These are phyloP conservation scores for Solanum chiquidenum DNA, from an alignment of 257 asterid species.

Conservation along the genomic window DNA sequence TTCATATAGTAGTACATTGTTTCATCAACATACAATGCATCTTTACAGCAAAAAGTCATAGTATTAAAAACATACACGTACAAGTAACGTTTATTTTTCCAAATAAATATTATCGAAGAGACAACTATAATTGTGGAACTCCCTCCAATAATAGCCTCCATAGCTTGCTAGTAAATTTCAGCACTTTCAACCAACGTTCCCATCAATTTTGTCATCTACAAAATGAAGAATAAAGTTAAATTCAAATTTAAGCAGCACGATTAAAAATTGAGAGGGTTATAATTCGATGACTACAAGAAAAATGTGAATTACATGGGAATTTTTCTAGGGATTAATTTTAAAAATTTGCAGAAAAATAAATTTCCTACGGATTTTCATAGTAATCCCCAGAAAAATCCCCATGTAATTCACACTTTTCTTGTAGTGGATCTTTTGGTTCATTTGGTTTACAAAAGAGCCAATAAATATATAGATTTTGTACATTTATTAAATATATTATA, in stretches of 20 bases:
- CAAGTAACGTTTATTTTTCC: background rate
- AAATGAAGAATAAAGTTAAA: background rate
- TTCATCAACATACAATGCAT: background rate
- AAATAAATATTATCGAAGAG: background rate
- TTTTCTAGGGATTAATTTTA: too few relatives aligned
- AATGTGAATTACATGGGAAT: too few relatives aligned
- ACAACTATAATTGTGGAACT: background rate
- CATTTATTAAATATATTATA: too few relatives aligned
- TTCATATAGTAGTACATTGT: background rate
- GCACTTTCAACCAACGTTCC: background rate
- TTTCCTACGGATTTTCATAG: too few relatives aligned
- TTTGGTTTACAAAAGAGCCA: background rate
- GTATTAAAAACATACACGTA: background rate
- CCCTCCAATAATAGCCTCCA: too few relatives aligned
- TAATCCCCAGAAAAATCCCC: too few relatives aligned
- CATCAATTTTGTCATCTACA: background rate
- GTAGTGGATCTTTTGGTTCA: background rate
- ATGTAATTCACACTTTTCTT: too few relatives aligned
- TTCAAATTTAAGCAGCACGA: background rate
- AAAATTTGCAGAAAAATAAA: too few relatives aligned
- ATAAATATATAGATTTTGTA: too few relatives aligned
- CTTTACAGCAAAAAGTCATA: background rate
- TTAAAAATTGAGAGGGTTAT: background rate
- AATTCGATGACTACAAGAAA: too few relatives aligned
- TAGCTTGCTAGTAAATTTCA: background rate